Evolutionary conservation across 179 eudicot species (phyloP), one percentile per base, ranked within the genome.

Genomic region (Silene coronaria): DNA sequence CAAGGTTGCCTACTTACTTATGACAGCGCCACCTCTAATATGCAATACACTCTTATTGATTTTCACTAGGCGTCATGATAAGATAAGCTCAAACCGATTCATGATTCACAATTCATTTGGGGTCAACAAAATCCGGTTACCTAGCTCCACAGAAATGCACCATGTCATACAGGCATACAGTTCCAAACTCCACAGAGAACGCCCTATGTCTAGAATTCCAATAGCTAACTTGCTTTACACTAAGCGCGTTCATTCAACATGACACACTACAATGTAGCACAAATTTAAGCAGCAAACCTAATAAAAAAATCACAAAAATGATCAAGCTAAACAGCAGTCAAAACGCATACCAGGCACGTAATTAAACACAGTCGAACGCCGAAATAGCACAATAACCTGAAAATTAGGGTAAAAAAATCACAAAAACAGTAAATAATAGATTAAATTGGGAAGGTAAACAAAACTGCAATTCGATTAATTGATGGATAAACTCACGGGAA

Each of bases 401-500:
- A 71, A 78, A 78, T 61, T 48, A 22, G 38, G 26, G 9, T 12
- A 23, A 26, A 23, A 26, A 12, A 73, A 34, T 51, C 1, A 13
- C 75, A 13, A 28, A 45, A 9, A 42, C 28, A 34, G 13, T 1
- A 11, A 6, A 19, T 14, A 22, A 55, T 13, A 38, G 4, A 46
- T 5, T 0, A 19, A 58, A 67, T 34, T 23, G 32, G 19, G 36
- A 26, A 10, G 36, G 5, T 30, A 19, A 12, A 32, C n/a, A n/a
- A 21, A 38, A 67, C 19, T 4, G 51, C 8, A 48, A 51, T 23
- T 51, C 10, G 61, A 73, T 12, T 21, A 75, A 46, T 9, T 12
- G 12, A 51, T 59, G 23, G 74, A 60, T 21, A n/a, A 76, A 79
- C 85, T 75, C 48, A 95, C 99, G 34, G 96, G 86, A 62, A 91